phyloP scores from a whole-genome alignment of 768 basidiomycete genomes.

The Sporobolomyces phaffii region DNA sequence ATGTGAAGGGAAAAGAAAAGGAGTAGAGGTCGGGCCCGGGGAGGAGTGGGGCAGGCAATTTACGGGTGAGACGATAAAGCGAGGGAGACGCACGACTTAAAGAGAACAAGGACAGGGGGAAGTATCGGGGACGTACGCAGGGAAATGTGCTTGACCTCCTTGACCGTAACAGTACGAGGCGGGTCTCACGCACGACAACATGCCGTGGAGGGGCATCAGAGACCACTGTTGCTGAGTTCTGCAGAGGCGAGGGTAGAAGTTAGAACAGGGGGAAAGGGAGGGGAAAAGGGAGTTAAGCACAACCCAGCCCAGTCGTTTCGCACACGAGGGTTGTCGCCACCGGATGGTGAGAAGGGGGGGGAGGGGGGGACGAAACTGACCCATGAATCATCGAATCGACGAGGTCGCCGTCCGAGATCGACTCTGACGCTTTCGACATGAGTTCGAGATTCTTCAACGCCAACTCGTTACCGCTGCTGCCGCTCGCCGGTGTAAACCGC shows the following conservation, averaged over 20 bases:
- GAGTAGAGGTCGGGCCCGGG: neutral
- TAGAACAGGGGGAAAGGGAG: no score
- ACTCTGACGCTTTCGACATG: slow-evolving; percentile 80
- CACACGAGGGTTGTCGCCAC: neutral
- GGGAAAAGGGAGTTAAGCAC: no score
- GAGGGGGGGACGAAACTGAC: slow-evolving; percentile 48
- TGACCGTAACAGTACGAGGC: slow-evolving; percentile 74
- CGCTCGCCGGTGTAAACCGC: slow-evolving; percentile 59
- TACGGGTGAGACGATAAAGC: neutral
- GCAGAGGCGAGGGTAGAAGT: no score
- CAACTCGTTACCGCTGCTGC: slow-evolving; percentile 58
- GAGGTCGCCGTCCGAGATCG: slow-evolving; percentile 89
- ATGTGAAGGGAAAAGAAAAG: slow-evolving; percentile 9
- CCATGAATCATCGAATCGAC: slow-evolving; percentile 90
- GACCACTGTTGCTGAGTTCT: slow-evolving; percentile 94
- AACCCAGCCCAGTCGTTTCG: no score
- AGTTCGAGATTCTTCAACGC: slow-evolving; percentile 67
- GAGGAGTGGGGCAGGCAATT: no score
- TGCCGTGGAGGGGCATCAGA: slow-evolving; percentile 86
- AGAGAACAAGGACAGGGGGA: neutral
- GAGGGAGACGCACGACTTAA: neutral
- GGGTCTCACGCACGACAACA: slow-evolving; percentile 81
- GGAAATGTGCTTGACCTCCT: slow-evolving; percentile 30
- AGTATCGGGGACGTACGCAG: slow-evolving; percentile 11
- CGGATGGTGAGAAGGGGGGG: neutral